phyloP scores from a whole-genome alignment of 441 rosid genomes.

The Theobroma grandiflorum region DNA sequence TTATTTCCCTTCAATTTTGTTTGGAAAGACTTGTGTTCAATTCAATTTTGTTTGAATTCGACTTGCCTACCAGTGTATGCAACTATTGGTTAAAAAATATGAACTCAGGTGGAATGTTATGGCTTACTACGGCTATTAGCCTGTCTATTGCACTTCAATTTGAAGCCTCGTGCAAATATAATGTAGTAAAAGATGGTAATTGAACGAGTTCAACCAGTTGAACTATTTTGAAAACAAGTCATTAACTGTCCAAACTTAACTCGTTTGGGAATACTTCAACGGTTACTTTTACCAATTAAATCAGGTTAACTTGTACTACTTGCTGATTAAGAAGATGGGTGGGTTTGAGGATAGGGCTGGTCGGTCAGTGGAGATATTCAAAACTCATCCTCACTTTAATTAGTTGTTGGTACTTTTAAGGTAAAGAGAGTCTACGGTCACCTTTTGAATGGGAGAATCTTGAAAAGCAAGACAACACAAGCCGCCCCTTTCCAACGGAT shows the following conservation, averaged over 20 bases:
- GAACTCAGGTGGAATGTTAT: not conserved
- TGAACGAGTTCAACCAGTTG: not conserved
- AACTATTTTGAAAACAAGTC: not conserved
- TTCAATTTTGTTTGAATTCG: not conserved
- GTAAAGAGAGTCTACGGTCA: not conserved
- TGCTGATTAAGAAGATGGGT: not conserved
- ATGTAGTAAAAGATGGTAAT: not conserved
- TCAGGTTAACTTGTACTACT: not conserved
- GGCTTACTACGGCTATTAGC: not conserved
- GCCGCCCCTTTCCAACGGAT: not conserved
- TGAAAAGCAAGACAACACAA: not conserved
- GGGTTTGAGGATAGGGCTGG: not conserved
- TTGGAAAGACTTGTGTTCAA: not conserved
- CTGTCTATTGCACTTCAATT: not conserved
- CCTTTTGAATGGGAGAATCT: not conserved
- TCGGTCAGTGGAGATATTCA: slow-evolving; percentile 20
- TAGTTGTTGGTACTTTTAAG: not conserved
- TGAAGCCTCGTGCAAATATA: not conserved
- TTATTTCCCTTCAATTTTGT: not conserved
- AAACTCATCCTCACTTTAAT: not conserved
- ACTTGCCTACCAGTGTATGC: not conserved
- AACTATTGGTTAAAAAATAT: not conserved
- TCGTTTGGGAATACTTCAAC: not conserved
- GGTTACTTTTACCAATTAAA: not conserved
- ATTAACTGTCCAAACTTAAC: not conserved